Conservation (phyloP, 768 basidiomycete genomes). For the Suillus luteus region DNA sequence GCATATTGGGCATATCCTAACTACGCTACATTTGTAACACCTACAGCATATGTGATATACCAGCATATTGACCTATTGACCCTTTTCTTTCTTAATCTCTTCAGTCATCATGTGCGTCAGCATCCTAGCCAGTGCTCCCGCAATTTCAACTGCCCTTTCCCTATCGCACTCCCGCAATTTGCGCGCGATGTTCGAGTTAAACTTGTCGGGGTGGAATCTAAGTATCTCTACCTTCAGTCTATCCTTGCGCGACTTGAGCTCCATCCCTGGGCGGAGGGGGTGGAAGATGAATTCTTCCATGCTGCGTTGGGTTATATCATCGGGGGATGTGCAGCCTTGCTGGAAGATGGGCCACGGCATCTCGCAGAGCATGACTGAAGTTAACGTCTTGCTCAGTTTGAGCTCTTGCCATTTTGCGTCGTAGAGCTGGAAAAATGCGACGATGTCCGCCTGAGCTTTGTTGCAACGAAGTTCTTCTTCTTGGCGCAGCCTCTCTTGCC, state of each 20-base stretch:
- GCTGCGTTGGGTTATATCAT: conserved; percentile 36
- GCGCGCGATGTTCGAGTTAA: conserved; percentile 38
- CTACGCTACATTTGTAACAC: background rate
- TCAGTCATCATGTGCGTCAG: conserved; percentile 40
- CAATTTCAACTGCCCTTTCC: conserved; percentile 36
- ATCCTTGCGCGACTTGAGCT: conserved; percentile 37
- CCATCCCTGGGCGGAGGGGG: conserved; percentile 29
- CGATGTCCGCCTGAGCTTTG: conserved; percentile 13
- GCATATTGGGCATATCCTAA: background rate
- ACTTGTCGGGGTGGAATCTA: conserved; percentile 60
- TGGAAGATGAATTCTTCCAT: conserved; percentile 45
- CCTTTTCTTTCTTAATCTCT: conserved; percentile 2
- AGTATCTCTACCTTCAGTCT: conserved; percentile 46
- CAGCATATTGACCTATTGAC: background rate
- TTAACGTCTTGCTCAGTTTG: conserved; percentile 21
- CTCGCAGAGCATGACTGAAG: conserved; percentile 31
- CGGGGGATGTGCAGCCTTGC: conserved; percentile 19
- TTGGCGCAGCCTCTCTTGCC: background rate
- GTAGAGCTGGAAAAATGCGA: conserved; percentile 27
- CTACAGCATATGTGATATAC: background rate
- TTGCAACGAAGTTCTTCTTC: conserved; percentile 20
- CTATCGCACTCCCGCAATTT: conserved; percentile 38
- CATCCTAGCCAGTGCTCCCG: conserved; percentile 42
- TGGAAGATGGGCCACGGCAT: conserved; percentile 49
- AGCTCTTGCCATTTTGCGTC: conserved; percentile 42